Evolutionary conservation across 2,329 filamentous ascomycete species (phyloP), one percentile per base, ranked within the genome.

Genomic region (Colletotrichum scovillei): DNA sequence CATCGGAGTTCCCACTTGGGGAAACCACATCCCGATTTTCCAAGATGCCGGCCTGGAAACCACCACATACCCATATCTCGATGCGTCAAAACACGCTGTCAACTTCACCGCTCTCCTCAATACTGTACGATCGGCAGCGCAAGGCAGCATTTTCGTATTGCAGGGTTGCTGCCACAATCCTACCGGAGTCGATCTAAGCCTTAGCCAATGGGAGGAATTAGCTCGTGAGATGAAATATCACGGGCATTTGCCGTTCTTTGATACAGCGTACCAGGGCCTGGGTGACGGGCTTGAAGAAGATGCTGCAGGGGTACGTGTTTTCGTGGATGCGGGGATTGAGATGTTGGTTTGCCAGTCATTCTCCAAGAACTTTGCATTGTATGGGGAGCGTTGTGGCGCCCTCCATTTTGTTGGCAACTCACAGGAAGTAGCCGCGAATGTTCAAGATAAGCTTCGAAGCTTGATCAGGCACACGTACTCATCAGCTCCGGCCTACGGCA

Each of bases 161-260:
- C 82, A 84, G 62, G 81, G 76, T 1, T 83, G 81, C 73, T 82
- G 81, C 65, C 81, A 84, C 66, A 83, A 84, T 66, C 82, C 82
- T 2, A 82, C 81, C 0, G 82, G 80, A 8, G 76, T 78, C 4
- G 82, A 83, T 63, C 74, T 80, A 4, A 80, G 77, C 12, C 70
- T 69, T 8, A 69, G 76, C 32, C 80, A 84, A 73, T 84, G 82
- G 81, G 59, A 74, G 0, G 69, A 68, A 7, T 74, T 84, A 3
- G 79, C 77, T 1, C 35, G 67, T 8, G 74, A 71, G 5, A 76
- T 81, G 67, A 75, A 75, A 30, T 46, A 55, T n/a, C 73, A 68
- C 14, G 59, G 75, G 12, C 78, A 79, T 19, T 77, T 83, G 42
- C 80, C 82, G 0, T 76, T 82, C 38, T 79, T 83, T 53, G 82